Evolutionary conservation across 768 basidiomycete genomes (phyloP), one percentile per base, ranked within the genome.

Genomic region (Mycena crocata): DNA sequence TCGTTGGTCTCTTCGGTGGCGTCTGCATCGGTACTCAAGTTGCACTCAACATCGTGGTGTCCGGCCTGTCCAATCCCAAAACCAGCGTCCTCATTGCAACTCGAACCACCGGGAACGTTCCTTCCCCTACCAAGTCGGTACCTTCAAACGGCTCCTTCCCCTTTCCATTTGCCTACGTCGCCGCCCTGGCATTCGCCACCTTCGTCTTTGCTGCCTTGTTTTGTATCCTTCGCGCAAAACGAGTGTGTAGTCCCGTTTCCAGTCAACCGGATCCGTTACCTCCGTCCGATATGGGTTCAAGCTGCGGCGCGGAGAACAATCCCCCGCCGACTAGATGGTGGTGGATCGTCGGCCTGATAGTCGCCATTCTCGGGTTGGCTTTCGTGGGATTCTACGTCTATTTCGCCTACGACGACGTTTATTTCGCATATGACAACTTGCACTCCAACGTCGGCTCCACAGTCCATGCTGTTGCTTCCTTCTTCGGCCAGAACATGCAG

Each of bases 161-260:
- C n/a, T n/a, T 26, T 12, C 50, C 58, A 12, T n/a, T 39, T 26
- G 35, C 58, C 24, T 60, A 60, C 48, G 58, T 60, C 4, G 58
- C 58, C 58, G 26, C 46, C 32, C 35, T 58, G 34, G 57, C 32
- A 17, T 58, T 35, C 57, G 45, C 57, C 37, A 49, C 57, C 32
- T 3, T 50, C 58, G 26, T 60, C 19, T 30, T 50, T 48, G 26
- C 30, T 14, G n/a, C 26, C 26, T 37, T 60, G 34, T 40, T 60
- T 28, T 40, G 26, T 21, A 50, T 60, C 13, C 58, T 60, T 39
- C 58, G 58, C 35, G 44, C 57, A 45, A 60, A 48, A 15, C 37
- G n/a, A 30, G 8, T 19, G 4, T 17, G 15, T 30, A 31, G 26
- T 30, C 30, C 46, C 26, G 17, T 5, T 42, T 42, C 6, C 24